A percentile compares a stretch with the other conserved stretches of the same genome.
phyloP scores from a whole-genome alignment of 306 rosid genomes.

The Pyrus betulifolia region DNA sequence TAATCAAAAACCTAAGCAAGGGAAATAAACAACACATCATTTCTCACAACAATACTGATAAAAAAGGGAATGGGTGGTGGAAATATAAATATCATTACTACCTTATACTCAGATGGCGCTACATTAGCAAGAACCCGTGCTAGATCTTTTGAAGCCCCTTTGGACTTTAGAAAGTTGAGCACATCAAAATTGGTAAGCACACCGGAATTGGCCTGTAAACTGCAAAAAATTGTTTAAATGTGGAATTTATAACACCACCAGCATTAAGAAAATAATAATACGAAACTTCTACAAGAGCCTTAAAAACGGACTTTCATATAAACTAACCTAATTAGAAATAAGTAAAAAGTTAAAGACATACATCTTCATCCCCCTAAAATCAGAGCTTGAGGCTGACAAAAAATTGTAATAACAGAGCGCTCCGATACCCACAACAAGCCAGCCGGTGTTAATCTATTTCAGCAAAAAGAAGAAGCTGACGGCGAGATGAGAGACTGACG shows the following conservation, averaged over 20 bases:
- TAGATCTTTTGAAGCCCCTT: conserved; percentile 65
- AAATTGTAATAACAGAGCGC: not conserved
- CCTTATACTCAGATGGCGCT: conserved; percentile 64
- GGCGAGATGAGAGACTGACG: too few species aligned
- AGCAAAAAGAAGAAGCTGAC: not conserved
- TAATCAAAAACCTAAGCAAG: conserved; percentile 60
- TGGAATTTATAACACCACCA: not conserved
- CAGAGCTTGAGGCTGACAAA: not conserved
- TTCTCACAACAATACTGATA: not conserved
- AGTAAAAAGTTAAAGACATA: conserved; percentile 15
- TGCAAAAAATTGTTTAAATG: conserved; percentile 9
- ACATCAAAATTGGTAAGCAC: conserved; percentile 69
- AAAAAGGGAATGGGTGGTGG: not conserved
- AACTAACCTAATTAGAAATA: not conserved
- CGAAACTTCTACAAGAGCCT: not conserved
- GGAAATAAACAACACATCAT: not conserved
- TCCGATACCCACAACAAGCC: not conserved
- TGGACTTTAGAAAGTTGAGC: conserved; percentile 55
- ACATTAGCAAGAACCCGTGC: conserved; percentile 59
- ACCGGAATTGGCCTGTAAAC: conserved; percentile 51
- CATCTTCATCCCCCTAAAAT: conserved; percentile 41
- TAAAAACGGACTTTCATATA: not conserved
- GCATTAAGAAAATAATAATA: not conserved
- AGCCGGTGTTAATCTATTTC: not conserved
- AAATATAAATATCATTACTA: conserved; percentile 6